A percentile compares a stretch with the other conserved stretches of the same genome.
These are phyloP conservation scores for Pilatotrama ljubarskyi DNA, from an alignment of 768 basidiomycete species.

Conservation along the genomic window DNA sequence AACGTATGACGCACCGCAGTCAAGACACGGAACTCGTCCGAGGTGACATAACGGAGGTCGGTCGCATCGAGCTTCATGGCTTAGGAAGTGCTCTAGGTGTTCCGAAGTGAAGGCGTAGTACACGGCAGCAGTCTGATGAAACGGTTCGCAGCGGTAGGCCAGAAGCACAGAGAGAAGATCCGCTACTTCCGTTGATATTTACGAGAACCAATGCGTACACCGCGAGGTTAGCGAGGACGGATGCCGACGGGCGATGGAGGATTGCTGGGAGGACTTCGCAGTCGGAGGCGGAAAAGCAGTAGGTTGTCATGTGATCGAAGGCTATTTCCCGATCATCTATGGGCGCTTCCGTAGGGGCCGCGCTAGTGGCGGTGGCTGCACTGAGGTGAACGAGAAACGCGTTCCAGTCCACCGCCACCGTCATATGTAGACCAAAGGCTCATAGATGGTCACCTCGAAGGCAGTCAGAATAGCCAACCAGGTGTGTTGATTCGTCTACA, in stretches of 20 bases:
- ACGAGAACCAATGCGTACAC: too few relatives aligned
- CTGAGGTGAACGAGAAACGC: too few relatives aligned
- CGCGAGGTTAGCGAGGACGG: too few relatives aligned
- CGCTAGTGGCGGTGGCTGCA: not conserved
- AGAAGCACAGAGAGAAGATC: too few relatives aligned
- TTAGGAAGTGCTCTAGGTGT: not conserved
- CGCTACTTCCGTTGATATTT: too few relatives aligned
- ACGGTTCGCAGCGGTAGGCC: too few relatives aligned
- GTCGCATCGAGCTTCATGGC: constrained; percentile 92
- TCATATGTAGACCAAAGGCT: not conserved
- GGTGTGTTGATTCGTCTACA: not conserved
- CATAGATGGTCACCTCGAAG: not conserved
- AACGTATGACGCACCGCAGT: constrained; percentile 82
- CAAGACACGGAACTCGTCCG: constrained; percentile 94
- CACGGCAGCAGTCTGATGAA: not conserved
- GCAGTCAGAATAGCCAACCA: constrained; percentile 1
- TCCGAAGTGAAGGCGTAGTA: not conserved
- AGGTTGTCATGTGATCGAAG: constrained; percentile 16
- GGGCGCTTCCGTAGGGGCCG: constrained; percentile 1
- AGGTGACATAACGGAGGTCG: constrained; percentile 88
- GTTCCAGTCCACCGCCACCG: not conserved
- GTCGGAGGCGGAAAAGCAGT: not conserved
- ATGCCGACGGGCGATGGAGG: not conserved
- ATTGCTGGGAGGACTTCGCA: not conserved
- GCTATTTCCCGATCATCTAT: constrained; percentile 9